Evolutionary conservation across 352 stramenopile species (phyloP), one percentile per base, ranked within the genome.

Genomic region (Pythium utonaiense): DNA sequence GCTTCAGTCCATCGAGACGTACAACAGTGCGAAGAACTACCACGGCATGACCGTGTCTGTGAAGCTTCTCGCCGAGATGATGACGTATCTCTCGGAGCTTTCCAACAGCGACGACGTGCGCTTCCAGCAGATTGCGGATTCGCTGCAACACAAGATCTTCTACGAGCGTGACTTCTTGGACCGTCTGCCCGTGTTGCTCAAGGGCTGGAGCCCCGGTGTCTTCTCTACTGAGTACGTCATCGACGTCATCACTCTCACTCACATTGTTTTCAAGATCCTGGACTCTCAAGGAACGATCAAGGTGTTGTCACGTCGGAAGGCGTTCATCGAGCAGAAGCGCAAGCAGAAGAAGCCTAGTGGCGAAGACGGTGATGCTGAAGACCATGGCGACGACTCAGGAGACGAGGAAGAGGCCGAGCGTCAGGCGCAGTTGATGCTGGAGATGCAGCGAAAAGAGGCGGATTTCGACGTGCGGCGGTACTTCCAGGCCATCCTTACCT

Each of bases 91-190:
- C 25, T 76, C 78, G 14, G 82, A 93, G 57, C 68, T 95, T 24
- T 67, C 74, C 24, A 68, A 66, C 1, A 93, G 83, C 57, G 77
- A 91, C 36, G 86, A 95, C 42, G 63, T 77, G 16, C 81, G 83
- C n/a, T 85, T 89, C 25, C 80, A 91, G 58, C 78, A 83, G 16
- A 93, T 95, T 44, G 83, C 82, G 5, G 82, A 93, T 53, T 93
- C 83, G 10, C 59, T 95, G 24, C 86, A 95, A 57, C 86, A 95
- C 71, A 95, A 95, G 52, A 86, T 95, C 49, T 80, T 95, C 36
- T 95, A 95, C 48, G 86, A 95, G 52, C 86, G 86, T 30, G 86
- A 95, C 50, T 95, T 95, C 49, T 53, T 95, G 8, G 86, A 95
- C 64, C 83, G 86, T 1, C 60, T 95, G 38, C 86, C 86, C 0